These are phyloP conservation scores for Xylariaceae sp. DNA, from an alignment of 2,329 filamentous ascomycete species.

Conservation along the genomic window DNA sequence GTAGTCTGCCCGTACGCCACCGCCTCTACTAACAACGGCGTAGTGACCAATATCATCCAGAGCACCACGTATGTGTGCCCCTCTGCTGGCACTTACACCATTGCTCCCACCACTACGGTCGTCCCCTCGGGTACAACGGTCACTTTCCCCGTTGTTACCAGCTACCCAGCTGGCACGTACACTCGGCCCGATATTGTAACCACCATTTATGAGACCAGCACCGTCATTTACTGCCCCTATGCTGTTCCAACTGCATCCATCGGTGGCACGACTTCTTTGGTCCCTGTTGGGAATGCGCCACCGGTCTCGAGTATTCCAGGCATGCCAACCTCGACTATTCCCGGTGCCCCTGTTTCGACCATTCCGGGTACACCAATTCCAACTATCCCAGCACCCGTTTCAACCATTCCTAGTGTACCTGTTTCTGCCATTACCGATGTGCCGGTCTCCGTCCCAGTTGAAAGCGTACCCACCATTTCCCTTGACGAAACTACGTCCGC, in stretches of 20 bases:
- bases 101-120: conserved; percentile 61
- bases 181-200: conserved; percentile 60
- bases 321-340: neutral
- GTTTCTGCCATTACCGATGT: neutral
- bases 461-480: neutral
- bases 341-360: neutral
- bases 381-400: neutral
- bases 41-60: conserved; percentile 62
- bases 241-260: conserved; percentile 27
- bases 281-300: neutral
- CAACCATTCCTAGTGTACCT: neutral
- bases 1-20: conserved; percentile 66
- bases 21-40: conserved; percentile 52
- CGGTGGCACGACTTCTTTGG: conserved; percentile 14
- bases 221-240: conserved; percentile 67
- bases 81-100: conserved; percentile 68
- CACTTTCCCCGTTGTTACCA: conserved; percentile 58
- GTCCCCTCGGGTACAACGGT: conserved; percentile 50
- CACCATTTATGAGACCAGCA: conserved; percentile 63
- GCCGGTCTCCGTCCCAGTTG: neutral
- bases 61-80: conserved; percentile 71
- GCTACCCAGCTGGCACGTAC: conserved; percentile 66
- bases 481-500: neutral
- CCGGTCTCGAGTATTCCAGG: neutral
- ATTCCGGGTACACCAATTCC: neutral